Conservation (phyloP, 164 flowering plant species). For the Tetrastigma voinierianum region DNA sequence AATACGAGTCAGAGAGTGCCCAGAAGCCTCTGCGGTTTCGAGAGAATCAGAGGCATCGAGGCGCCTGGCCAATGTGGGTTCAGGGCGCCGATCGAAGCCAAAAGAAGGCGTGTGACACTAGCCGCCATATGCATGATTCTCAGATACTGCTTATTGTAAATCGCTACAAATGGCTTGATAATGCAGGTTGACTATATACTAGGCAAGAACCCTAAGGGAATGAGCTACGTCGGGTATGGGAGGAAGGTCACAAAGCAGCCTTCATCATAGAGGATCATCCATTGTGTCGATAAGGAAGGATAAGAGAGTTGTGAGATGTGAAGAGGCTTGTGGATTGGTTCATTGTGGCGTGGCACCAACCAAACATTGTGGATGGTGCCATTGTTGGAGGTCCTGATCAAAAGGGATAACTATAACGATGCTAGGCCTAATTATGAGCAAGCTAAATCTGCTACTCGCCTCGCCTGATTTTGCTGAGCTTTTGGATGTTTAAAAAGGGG, state of each 20-base stretch:
- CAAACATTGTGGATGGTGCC: slow-evolving; percentile 7
- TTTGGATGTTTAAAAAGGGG: too few species aligned
- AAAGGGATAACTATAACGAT: slow-evolving; percentile 46
- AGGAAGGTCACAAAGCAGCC: slow-evolving; percentile 38
- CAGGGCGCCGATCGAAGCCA: too few species aligned
- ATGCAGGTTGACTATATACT: slow-evolving; percentile 62
- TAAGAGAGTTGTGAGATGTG: not conserved
- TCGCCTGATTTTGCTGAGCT: too few species aligned
- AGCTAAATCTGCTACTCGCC: slow-evolving; percentile 71
- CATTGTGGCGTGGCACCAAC: not conserved
- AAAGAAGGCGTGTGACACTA: too few species aligned
- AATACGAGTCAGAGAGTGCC: too few species aligned
- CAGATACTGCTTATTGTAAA: too few species aligned
- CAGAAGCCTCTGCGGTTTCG: too few species aligned
- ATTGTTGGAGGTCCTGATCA: slow-evolving; percentile 36
- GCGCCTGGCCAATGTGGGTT: too few species aligned
- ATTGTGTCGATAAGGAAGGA: not conserved
- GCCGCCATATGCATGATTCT: too few species aligned
- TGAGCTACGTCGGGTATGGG: slow-evolving; percentile 79
- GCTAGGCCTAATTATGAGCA: slow-evolving; percentile 57
- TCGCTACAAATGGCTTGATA: too few species aligned
- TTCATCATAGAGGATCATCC: slow-evolving; percentile 80
- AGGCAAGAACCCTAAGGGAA: slow-evolving; percentile 56
- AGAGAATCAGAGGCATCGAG: too few species aligned
- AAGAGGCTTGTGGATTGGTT: not conserved